A percentile compares a stretch with the other conserved stretches of the same genome.
phyloP scores from a whole-genome alignment of 192 early-diverging fungal species.

The Backusella australiensis region DNA sequence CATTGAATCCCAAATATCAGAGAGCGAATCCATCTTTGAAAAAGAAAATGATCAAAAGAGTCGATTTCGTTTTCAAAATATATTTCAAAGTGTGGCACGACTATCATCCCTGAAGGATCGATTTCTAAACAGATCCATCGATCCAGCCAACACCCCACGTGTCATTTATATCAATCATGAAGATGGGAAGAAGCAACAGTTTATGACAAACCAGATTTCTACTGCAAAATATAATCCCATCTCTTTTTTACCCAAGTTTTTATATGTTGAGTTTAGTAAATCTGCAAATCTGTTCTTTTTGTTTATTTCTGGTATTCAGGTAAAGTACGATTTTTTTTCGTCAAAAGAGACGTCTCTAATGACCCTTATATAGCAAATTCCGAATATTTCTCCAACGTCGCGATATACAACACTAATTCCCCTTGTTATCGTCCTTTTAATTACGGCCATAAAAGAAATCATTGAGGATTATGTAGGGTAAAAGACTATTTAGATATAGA shows the following conservation, averaged over 20 bases:
- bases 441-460: slow-evolving; percentile 88
- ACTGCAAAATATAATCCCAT: slow-evolving; percentile 93
- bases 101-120: not conserved
- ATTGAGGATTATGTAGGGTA: slow-evolving; percentile 69
- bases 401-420: slow-evolving; percentile 78
- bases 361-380: slow-evolving; percentile 74
- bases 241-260: slow-evolving; percentile 92
- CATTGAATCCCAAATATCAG: not conserved
- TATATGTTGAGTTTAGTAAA: slow-evolving; percentile 96
- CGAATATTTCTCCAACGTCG: slow-evolving; percentile 89
- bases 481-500: not conserved
- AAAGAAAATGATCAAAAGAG: too few relatives aligned
- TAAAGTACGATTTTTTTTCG: slow-evolving; percentile 24
- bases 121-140: not conserved
- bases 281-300: slow-evolving; percentile 79
- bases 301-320: slow-evolving; percentile 74
- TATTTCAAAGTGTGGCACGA: not conserved
- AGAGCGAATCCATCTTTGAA: not conserved
- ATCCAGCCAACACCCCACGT: slow-evolving; percentile 38
- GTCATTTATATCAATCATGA: slow-evolving; percentile 91
- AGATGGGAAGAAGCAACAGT: slow-evolving; percentile 44
- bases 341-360: not conserved
- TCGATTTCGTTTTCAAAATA: too few relatives aligned
- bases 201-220: slow-evolving; percentile 85
- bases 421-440: slow-evolving; percentile 74